Conservation (phyloP, 192 early-diverging fungal genomes). For the Umbelopsis sp. region DNA sequence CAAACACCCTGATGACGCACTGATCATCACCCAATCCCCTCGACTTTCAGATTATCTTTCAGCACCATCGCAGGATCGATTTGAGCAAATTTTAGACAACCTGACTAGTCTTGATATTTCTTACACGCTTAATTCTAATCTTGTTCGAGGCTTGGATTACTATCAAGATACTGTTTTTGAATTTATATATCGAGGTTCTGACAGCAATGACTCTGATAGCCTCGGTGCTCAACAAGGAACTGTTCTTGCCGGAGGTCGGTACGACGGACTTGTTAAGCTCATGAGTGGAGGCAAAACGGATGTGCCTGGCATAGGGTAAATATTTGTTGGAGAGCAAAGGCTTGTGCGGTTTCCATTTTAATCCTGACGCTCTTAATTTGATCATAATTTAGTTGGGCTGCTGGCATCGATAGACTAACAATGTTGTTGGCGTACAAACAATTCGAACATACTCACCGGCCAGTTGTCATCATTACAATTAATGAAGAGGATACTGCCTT, state of each 20-base stretch:
- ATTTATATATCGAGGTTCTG: constrained; percentile 39
- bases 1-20: constrained; percentile 54
- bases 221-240: constrained; percentile 64
- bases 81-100: constrained; percentile 45
- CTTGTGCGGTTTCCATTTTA: neutral
- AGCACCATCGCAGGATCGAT: constrained; percentile 39
- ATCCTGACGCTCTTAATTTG: neutral
- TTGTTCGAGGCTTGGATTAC: constrained; percentile 73
- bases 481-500: neutral
- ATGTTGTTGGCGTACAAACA: constrained; percentile 22
- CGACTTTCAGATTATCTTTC: constrained; percentile 44
- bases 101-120: constrained; percentile 51
- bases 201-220: constrained; percentile 13
- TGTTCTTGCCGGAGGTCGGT: constrained; percentile 67
- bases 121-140: constrained; percentile 46
- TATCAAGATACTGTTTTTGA: constrained; percentile 75
- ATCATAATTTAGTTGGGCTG: constrained; percentile 53
- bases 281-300: constrained; percentile 52
- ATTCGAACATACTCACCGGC: neutral
- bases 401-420: constrained; percentile 63
- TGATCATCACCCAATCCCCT: constrained; percentile 43
- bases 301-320: constrained; percentile 53
- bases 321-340: neutral
- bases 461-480: constrained; percentile 2
- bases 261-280: constrained; percentile 57